Evolutionary conservation across 495 filamentous ascomycete species (phyloP).

Genomic region (Viridothelium virens): DNA sequence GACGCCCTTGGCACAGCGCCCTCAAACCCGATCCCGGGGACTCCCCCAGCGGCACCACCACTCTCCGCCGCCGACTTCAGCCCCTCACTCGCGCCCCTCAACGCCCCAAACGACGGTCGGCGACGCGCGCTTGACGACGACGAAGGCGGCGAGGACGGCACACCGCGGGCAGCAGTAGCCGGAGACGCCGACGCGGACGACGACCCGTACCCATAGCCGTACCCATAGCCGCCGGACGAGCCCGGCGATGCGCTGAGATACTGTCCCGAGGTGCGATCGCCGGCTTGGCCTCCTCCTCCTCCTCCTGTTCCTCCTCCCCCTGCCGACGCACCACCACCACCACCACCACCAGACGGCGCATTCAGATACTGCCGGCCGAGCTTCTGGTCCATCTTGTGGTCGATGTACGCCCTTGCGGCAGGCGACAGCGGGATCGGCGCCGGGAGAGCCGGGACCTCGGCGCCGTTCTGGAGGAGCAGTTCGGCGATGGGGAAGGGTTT

Average conservation of each 20-base stretch:
- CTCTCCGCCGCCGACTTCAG: too few species aligned
- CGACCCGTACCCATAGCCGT: neutral
- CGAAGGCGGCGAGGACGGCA: neutral
- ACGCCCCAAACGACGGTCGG: neutral
- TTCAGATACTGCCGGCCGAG: conserved; percentile 18
- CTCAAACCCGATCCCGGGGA: conserved; percentile 9
- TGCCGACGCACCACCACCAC: neutral
- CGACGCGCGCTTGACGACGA: neutral
- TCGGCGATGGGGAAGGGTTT: conserved; percentile 77
- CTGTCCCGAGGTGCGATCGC: neutral
- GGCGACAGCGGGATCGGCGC: conserved; percentile 70
- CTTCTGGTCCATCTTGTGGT: conserved; percentile 56
- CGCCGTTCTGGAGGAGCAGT: conserved; percentile 87
- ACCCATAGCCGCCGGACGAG: neutral
- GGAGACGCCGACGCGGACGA: too few species aligned
- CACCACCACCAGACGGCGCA: neutral
- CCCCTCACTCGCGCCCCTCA: neutral
- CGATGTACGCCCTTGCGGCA: conserved; percentile 73
- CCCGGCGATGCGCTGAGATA: neutral
- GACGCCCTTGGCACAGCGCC: neutral
- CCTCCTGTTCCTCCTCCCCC: conserved; percentile 5
- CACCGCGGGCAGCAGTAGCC: too few species aligned
- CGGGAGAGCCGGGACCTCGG: conserved; percentile 65
- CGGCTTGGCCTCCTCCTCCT: neutral
- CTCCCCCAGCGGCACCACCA: conserved; percentile 7